A percentile compares a stretch with the other conserved stretches of the same genome.
These are phyloP conservation scores for Artomyces pyxidatus DNA, from an alignment of 768 basidiomycete genomes.

Conservation along the genomic window DNA sequence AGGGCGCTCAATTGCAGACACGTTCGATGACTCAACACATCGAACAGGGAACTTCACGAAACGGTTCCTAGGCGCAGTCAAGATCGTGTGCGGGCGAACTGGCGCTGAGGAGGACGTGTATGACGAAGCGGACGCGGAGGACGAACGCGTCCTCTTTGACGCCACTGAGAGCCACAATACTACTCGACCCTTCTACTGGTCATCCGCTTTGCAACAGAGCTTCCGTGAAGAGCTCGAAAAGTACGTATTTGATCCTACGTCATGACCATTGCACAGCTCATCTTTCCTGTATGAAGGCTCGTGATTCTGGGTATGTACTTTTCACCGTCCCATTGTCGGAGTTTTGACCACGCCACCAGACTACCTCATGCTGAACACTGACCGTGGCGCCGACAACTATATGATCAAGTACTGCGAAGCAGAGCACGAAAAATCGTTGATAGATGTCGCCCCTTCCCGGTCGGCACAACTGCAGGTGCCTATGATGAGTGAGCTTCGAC, in stretches of 20 bases:
- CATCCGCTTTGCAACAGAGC: conserved; percentile 62
- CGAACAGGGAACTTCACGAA: conserved; percentile 63
- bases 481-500: conserved; percentile 61
- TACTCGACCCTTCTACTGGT: conserved; percentile 76
- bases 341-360: conserved; percentile 34
- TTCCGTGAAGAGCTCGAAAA: conserved; percentile 88
- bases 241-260: too few relatives aligned
- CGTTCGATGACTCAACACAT: conserved; percentile 79
- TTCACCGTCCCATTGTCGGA: background rate
- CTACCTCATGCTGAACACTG: conserved; percentile 90
- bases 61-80: conserved; percentile 57
- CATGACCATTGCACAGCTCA: too few relatives aligned
- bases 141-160: conserved; percentile 63
- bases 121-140: conserved; percentile 63
- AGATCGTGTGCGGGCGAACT: conserved; percentile 79
- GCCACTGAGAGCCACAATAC: conserved; percentile 48
- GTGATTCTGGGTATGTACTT: conserved; percentile 63
- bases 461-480: conserved; percentile 63
- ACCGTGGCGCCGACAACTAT: conserved; percentile 82
- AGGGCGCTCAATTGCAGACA: conserved; percentile 74
- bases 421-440: conserved; percentile 66
- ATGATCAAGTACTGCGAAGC: conserved; percentile 90
- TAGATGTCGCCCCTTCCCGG: conserved; percentile 72
- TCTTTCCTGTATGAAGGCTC: conserved; percentile 41
- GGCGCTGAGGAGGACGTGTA: conserved; percentile 63